These are phyloP conservation scores for Fistulifera pelliculosa DNA, from an alignment of 108 stramenopile genomes.

Conservation along the genomic window DNA sequence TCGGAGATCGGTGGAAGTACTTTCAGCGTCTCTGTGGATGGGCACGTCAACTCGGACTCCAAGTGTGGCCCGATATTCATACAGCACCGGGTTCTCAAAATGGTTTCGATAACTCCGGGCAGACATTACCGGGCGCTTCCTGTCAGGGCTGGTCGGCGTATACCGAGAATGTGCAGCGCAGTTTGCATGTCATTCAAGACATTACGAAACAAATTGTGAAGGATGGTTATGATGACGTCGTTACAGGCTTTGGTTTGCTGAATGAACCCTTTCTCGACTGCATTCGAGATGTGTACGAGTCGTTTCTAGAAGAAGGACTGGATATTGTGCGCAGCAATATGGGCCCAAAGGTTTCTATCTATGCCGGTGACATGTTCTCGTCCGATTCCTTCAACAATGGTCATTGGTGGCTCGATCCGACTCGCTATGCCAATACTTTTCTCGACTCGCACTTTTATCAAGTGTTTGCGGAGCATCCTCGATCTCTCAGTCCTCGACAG, in stretches of 20 bases:
- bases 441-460: constrained; percentile 67
- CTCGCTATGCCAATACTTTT: constrained; percentile 22
- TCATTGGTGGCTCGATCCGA: constrained; percentile 28
- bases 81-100: constrained; percentile 64
- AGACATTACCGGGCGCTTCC: constrained; percentile 17
- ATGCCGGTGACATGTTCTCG: constrained; percentile 45
- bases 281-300: constrained; percentile 19
- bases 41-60: constrained; percentile 35
- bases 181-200: constrained; percentile 33
- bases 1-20: constrained; percentile 47
- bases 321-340: constrained; percentile 27
- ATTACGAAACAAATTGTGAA: constrained; percentile 30
- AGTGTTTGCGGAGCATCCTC: constrained; percentile 44
- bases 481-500: constrained; percentile 46
- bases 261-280: constrained; percentile 65
- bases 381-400: constrained; percentile 39
- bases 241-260: constrained; percentile 65
- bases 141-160: constrained; percentile 31
- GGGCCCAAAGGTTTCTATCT: constrained; percentile 31
- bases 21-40: constrained; percentile 43
- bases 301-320: constrained; percentile 46
- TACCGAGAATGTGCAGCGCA: constrained; percentile 34
- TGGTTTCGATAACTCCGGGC: constrained; percentile 64
- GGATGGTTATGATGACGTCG: constrained; percentile 38
- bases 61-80: constrained; percentile 69